Conservation (phyloP, 257 asterid genomes). For the Forsythia suspensa region DNA sequence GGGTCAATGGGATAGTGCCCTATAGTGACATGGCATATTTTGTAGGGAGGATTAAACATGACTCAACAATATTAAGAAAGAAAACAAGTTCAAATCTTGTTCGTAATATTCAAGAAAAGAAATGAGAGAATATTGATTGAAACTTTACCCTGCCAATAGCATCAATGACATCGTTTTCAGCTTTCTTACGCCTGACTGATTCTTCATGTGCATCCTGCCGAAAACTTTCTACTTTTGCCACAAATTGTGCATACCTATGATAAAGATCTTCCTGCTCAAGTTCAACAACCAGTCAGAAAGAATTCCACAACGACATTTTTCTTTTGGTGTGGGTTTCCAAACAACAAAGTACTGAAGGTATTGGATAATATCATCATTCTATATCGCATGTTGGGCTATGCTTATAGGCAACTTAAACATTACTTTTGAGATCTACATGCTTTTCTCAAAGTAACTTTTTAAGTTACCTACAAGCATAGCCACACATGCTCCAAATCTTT, state of each 20-base stretch:
- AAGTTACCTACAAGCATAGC: neutral
- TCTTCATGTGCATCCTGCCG: slow-evolving; percentile 69
- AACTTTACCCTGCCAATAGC: slow-evolving; percentile 51
- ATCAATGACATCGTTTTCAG: slow-evolving; percentile 65
- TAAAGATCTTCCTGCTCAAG: slow-evolving; percentile 61
- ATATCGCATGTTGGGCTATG: neutral
- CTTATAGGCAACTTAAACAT: neutral
- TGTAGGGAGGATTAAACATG: no score
- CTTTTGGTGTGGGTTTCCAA: neutral
- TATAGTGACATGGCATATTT: no score
- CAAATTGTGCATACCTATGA: slow-evolving; percentile 59
- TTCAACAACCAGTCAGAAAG: slow-evolving; percentile 26
- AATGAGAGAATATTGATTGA: neutral
- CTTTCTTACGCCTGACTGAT: slow-evolving; percentile 64
- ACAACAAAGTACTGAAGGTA: neutral
- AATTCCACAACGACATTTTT: neutral
- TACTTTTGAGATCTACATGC: no score
- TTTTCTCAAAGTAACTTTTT: neutral
- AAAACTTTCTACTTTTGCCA: slow-evolving; percentile 64
- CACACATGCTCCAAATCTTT: neutral
- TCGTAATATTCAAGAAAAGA: no score
- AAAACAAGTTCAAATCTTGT: no score
- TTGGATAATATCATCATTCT: neutral
- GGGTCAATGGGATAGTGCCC: no score
- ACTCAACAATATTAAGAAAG: no score